These are phyloP conservation scores for Amphicarpaea edgeworthii DNA, from an alignment of 306 rosid species.

Conservation along the genomic window DNA sequence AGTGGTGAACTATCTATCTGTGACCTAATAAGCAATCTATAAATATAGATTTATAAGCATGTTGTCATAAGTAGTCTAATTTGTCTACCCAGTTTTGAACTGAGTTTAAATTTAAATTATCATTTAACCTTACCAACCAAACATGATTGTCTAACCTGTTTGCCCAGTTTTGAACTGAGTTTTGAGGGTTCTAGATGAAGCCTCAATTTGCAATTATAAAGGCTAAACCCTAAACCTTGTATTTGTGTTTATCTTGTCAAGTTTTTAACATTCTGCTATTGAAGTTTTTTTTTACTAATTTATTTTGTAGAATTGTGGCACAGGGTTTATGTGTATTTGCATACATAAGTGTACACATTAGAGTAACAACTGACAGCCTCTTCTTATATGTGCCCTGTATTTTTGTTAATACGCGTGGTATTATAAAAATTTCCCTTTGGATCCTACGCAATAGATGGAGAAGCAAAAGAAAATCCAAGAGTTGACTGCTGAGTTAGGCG, in stretches of 20 bases:
- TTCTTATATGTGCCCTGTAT: background rate
- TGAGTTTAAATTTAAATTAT: too few species aligned
- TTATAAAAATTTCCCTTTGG: conserved; percentile 34
- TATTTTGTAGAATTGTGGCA: conserved; percentile 1
- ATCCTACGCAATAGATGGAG: conserved; percentile 60
- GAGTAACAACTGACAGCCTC: background rate
- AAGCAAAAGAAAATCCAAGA: conserved; percentile 81
- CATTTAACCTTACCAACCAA: too few species aligned
- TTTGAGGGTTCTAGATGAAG: too few species aligned
- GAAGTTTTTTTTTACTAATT: background rate
- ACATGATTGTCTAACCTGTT: too few species aligned
- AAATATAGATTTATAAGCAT: too few species aligned
- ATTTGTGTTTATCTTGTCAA: conserved; percentile 1
- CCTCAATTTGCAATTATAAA: too few species aligned
- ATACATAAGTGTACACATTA: background rate
- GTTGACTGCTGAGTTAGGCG: conserved; percentile 77
- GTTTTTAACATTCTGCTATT: background rate
- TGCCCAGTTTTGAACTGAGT: too few species aligned
- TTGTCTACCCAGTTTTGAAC: too few species aligned
- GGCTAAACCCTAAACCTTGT: too few species aligned
- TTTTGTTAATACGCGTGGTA: conserved; percentile 4
- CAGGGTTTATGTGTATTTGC: background rate
- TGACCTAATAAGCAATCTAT: too few species aligned
- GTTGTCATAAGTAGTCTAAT: too few species aligned
- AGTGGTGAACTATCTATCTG: too few species aligned